Evolutionary conservation across 805 yeast genomes (phyloP).

Genomic region (Candida verbasci): DNA sequence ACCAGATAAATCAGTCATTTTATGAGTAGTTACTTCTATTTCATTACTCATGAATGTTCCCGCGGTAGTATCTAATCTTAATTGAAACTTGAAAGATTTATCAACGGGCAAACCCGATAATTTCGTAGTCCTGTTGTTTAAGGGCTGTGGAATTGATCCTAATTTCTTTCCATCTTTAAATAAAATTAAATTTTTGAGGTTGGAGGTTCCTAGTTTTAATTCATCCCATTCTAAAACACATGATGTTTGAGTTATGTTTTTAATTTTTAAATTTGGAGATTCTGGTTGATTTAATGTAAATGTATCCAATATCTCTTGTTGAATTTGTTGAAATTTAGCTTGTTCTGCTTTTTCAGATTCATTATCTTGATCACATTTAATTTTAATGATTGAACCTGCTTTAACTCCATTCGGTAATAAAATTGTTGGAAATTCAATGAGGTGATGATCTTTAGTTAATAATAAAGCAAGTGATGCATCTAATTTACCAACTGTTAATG

Average conservation of each 20-base stretch:
- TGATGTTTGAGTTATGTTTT: conserved; percentile 88
- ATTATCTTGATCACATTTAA: conserved; percentile 74
- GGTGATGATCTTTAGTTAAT: conserved; percentile 86
- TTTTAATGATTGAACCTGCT: conserved; percentile 88
- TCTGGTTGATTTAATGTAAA: conserved; percentile 74
- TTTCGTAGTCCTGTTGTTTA: conserved; percentile 74
- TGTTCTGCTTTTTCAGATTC: conserved; percentile 61
- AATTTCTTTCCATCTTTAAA: conserved; percentile 71
- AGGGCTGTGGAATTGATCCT: conserved; percentile 81
- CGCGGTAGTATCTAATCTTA: conserved; percentile 82
- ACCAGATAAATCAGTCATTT: conserved; percentile 93
- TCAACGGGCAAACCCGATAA: conserved; percentile 90
- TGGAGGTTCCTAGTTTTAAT: conserved; percentile 77
- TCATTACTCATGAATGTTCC: conserved; percentile 73
- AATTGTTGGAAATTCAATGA: conserved; percentile 95
- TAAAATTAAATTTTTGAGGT: conserved; percentile 67
- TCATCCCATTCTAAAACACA: conserved; percentile 95
- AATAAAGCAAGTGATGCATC: conserved; percentile 93
- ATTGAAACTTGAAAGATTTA: conserved; percentile 71
- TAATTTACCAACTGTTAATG: conserved; percentile 89
- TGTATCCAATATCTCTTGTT: conserved; percentile 63
- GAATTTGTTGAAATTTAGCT: conserved; percentile 56
- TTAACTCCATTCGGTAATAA: conserved; percentile 83
- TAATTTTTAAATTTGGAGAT: conserved; percentile 61
- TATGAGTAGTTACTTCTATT: conserved; percentile 76